Evolutionary conservation across 306 rosid species (phyloP), one percentile per base, ranked within the genome.

Genomic region (Trifolium pratense): DNA sequence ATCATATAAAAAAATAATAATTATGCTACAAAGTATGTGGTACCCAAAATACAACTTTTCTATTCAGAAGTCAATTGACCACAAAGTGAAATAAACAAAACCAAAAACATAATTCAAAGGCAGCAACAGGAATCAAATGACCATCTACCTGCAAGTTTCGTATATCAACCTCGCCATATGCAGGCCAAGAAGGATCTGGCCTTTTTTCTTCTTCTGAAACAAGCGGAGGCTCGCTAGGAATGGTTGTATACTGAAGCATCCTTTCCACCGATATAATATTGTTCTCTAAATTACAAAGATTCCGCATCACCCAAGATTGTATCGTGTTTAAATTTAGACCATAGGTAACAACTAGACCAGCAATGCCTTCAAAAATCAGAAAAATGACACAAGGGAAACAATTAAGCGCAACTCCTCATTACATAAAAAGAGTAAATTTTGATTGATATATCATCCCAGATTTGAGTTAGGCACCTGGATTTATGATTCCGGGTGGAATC

Each of bases 221-320:
- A 66, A 89, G 82, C 53, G 91, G 88, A 63, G 98, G 96, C 74
- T 93, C 97, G 73, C 89, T 86, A 10, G 89, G 89, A 66, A 87
- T 72, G 36, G 45, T 20, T 45, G 84, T 74, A 61, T 93, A 93
- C 23, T 93, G 98, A 67, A 89, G 72, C 62, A 92, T 73, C 84
- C 97, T 87, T 86, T 92, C 98, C 3, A 90, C 97, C n/a, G 97
- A 92, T 84, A 90, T 89, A 65, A 92, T 92, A 71, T 73, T 89
- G 81, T 86, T 90, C 84, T 92, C 97, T 86, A 90, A 40, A 32
- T 71, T 83, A 83, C 98, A 88, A 62, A 90, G 86, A 71, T 77
- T 82, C 92, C 87, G 77, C 72, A 90, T 89, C 73, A 90, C 62
- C 87, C 69, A 69, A 71, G 83, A 81, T 84, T 90, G 97, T 78